These are phyloP conservation scores for Penicillium lagena DNA, from an alignment of 495 filamentous ascomycete species.

Conservation along the genomic window DNA sequence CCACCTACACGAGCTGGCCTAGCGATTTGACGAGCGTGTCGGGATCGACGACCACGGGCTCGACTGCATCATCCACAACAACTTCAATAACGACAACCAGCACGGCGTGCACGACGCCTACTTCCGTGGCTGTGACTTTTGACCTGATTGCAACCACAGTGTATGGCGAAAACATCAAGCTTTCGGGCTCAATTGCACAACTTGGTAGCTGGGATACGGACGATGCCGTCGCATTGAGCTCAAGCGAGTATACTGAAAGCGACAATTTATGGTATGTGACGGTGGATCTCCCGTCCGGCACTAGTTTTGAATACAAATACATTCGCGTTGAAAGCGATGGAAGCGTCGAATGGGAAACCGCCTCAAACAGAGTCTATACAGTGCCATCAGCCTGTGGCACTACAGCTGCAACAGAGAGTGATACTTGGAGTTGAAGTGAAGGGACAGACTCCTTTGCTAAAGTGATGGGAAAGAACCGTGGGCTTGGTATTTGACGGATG, in stretches of 20 bases:
- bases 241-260: conserved; percentile 44
- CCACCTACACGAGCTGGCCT: conserved; percentile 51
- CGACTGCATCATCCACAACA: conserved; percentile 24
- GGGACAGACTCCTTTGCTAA: background rate
- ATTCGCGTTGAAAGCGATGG: conserved; percentile 51
- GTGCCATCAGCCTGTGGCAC: conserved; percentile 44
- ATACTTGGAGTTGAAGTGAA: conserved; percentile 21
- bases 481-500: no score
- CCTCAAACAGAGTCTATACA: conserved; percentile 54
- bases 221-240: conserved; percentile 44
- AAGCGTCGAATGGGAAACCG: conserved; percentile 54
- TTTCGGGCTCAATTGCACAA: conserved; percentile 47
- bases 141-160: conserved; percentile 46
- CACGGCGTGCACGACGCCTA: conserved; percentile 33
- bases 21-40: conserved; percentile 33
- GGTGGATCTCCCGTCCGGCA: conserved; percentile 44
- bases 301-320: conserved; percentile 61
- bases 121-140: conserved; percentile 53
- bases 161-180: conserved; percentile 53
- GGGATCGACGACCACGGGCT: conserved; percentile 22
- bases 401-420: conserved; percentile 26
- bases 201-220: conserved; percentile 53
- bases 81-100: conserved; percentile 22
- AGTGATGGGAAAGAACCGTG: background rate
- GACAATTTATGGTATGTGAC: conserved; percentile 55